phyloP scores from a whole-genome alignment of 2,329 filamentous ascomycete species.

The Fusarium albidum region DNA sequence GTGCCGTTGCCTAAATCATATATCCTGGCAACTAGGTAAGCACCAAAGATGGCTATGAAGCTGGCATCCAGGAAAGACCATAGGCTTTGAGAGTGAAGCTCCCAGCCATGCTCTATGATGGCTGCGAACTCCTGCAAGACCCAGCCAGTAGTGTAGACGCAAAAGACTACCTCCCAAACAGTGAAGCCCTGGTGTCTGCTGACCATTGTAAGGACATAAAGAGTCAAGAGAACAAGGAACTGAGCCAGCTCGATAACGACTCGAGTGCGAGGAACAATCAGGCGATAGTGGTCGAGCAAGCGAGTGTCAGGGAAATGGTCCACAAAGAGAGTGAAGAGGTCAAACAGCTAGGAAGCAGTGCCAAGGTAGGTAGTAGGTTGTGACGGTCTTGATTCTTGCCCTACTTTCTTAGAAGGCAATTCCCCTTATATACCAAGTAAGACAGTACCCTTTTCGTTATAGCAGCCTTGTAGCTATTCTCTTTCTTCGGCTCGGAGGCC shows the following conservation, averaged over 20 bases:
- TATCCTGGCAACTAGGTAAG: conserved; percentile 60
- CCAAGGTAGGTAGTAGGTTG: too few species aligned
- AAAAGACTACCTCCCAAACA: conserved; percentile 64
- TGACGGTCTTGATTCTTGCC: too few species aligned
- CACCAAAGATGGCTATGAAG: conserved; percentile 67
- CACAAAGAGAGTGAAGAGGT: too few species aligned
- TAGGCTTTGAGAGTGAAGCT: conserved; percentile 75
- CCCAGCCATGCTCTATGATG: conserved; percentile 69
- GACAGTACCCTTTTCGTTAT: too few species aligned
- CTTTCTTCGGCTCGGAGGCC: too few species aligned
- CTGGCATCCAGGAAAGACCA: conserved; percentile 78
- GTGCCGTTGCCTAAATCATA: too few species aligned
- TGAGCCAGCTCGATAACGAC: conserved; percentile 71
- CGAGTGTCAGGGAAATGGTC: too few species aligned
- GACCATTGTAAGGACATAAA: conserved; percentile 71
- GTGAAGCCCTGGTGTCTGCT: conserved; percentile 58
- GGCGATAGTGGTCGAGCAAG: conserved; percentile 75
- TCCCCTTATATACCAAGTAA: too few species aligned
- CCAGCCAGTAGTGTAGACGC: conserved; percentile 72
- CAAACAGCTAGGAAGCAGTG: too few species aligned
- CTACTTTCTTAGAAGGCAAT: too few species aligned
- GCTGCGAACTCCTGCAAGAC: conserved; percentile 70
- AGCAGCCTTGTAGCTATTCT: too few species aligned
- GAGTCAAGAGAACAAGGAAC: conserved; percentile 65
- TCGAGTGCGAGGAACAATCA: conserved; percentile 72